Percentiles rank a stretch among this genome's conserved stretches.
phyloP scores from a whole-genome alignment of 495 filamentous ascomycete genomes.

The Aspergillus egyptiacus region DNA sequence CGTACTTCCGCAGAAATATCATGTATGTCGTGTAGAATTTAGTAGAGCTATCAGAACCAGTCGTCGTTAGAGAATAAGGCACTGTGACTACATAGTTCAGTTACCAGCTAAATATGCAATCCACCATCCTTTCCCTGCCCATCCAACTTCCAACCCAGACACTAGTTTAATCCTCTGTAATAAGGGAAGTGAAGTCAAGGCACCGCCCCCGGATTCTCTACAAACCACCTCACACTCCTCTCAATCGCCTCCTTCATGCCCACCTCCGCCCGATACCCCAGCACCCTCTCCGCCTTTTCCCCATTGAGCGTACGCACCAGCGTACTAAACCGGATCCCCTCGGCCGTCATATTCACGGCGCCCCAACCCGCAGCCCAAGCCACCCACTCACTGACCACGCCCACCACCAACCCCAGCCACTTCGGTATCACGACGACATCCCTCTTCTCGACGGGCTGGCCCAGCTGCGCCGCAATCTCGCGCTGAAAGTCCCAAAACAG shows the following conservation, averaged over 20 bases:
- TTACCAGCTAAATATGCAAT: too few relatives aligned
- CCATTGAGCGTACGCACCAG: constrained; percentile 2
- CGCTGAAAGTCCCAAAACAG: constrained; percentile 15
- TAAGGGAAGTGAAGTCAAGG: too few relatives aligned
- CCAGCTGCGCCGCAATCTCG: neutral
- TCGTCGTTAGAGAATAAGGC: too few relatives aligned
- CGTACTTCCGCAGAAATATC: too few relatives aligned
- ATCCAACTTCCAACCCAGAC: too few relatives aligned
- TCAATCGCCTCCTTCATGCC: constrained; percentile 9
- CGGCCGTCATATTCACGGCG: constrained; percentile 5
- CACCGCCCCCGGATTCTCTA: constrained; percentile 1
- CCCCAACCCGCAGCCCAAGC: constrained; percentile 3
- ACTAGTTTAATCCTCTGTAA: too few relatives aligned
- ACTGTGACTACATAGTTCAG: too few relatives aligned
- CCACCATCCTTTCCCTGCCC: too few relatives aligned
- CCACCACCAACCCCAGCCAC: constrained; percentile 9
- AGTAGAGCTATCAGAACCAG: too few relatives aligned
- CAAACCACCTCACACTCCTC: constrained; percentile 7
- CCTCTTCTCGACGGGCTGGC: neutral
- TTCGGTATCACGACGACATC: constrained; percentile 10
- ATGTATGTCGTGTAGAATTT: too few relatives aligned
- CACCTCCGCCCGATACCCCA: constrained; percentile 7
- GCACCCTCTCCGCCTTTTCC: constrained; percentile 4
- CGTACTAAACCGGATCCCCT: constrained; percentile 12
- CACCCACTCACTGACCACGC: constrained; percentile 10